Evolutionary conservation across 2,329 filamentous ascomycete species (phyloP), one percentile per base, ranked within the genome.

Genomic region (Biscogniauxia sp.): DNA sequence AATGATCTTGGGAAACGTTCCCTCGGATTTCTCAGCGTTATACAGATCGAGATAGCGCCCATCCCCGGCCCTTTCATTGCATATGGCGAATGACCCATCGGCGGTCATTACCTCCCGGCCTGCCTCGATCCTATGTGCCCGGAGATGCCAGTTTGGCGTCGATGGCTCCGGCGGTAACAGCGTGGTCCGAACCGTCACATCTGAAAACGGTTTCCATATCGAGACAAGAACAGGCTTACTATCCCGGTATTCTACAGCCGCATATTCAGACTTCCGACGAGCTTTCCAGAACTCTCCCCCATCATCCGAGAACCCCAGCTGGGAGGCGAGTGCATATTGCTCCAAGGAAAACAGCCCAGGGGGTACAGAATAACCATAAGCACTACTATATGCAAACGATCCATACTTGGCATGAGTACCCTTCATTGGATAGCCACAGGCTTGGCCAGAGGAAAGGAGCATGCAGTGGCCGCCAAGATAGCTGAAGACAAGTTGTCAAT

Each of bases 331-430:
- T 0, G 90, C 88, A 70, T 88, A 91, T 69, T 92, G 90, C 72
- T 92, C 89, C 1, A 93, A 82, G 0, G 88, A 88, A 73, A 92
- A 91, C 19, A 87, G 82, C 0, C 91, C 90, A 0, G 90, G 90
- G 0, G 90, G 89, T 0, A 93, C 90, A 0, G 88, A 91, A 76
- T 93, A 93, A 20, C 82, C 89, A 72, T 91, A 93, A 0, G 88
- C 84, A 56, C 88, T 88, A 69, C 86, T 90, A 75, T 93, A 93
- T 5, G 89, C 89, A 71, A 93, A 93, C 61, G 86, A 84, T 53
- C 90, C 90, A 73, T 93, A 93, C 70, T 93, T 93, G 63, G 90
- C 89, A 73, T 93, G 90, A 0, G 90, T 91, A 57, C 88, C 90
- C 74, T 91, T 91, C 80, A 93, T 88, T 0, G 90, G 88, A 71